These are phyloP conservation scores for Mycosphaerella sp. DNA, from an alignment of 2,329 filamentous ascomycete species.

Conservation along the genomic window DNA sequence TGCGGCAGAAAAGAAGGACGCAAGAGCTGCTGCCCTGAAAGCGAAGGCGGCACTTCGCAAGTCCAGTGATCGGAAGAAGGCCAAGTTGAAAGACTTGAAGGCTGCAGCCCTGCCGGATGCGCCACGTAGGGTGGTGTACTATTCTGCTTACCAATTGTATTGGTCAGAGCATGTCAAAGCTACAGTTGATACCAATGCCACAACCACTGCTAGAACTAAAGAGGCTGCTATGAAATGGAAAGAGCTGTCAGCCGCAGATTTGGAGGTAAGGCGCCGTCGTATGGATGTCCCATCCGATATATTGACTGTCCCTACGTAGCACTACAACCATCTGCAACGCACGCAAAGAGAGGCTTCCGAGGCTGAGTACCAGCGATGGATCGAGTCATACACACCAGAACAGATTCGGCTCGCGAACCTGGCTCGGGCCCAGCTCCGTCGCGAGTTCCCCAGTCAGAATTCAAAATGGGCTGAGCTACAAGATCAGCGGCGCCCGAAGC, in stretches of 20 bases:
- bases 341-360: slow-evolving; percentile 41
- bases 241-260: slow-evolving; percentile 38
- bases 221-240: slow-evolving; percentile 43
- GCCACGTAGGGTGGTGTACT: slow-evolving; percentile 21
- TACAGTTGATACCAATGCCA: not conserved
- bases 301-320: slow-evolving; percentile 35
- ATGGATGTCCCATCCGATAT: not conserved
- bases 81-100: slow-evolving; percentile 33
- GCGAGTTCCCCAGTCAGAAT: slow-evolving; percentile 8
- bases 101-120: slow-evolving; percentile 33
- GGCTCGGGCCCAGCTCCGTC: slow-evolving; percentile 43
- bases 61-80: slow-evolving; percentile 20
- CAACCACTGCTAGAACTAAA: slow-evolving; percentile 32
- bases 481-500: slow-evolving; percentile 51
- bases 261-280: slow-evolving; percentile 36
- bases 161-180: slow-evolving; percentile 23
- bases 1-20: slow-evolving; percentile 21
- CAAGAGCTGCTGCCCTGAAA: slow-evolving; percentile 7
- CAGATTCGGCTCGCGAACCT: slow-evolving; percentile 55
- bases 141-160: slow-evolving; percentile 29
- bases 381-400: slow-evolving; percentile 49
- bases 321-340: slow-evolving; percentile 47
- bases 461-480: slow-evolving; percentile 35
- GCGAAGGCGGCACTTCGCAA: slow-evolving; percentile 8
- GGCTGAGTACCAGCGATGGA: slow-evolving; percentile 47